phyloP scores from a whole-genome alignment of 805 yeast species.

The Wickerhamiella kurtzmanii region DNA sequence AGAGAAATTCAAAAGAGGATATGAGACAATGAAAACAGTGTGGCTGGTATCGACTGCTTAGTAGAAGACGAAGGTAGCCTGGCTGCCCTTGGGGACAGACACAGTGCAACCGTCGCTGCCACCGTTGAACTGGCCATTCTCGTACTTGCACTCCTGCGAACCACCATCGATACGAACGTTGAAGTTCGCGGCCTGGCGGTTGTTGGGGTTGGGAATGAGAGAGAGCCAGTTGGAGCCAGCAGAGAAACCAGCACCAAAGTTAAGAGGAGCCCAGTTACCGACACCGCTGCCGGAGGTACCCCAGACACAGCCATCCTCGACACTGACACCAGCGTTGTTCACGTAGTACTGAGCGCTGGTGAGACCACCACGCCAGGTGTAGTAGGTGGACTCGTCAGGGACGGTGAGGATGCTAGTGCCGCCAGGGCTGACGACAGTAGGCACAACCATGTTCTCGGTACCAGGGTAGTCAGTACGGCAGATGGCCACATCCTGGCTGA shows the following conservation, averaged over 20 bases:
- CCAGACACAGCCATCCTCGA: slow-evolving; percentile 91
- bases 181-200: slow-evolving; percentile 51
- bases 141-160: slow-evolving; percentile 68
- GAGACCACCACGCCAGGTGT: slow-evolving; percentile 61
- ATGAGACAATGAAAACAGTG: not conserved
- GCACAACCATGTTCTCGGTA: slow-evolving; percentile 94
- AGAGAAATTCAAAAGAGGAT: not conserved
- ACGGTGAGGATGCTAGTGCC: slow-evolving; percentile 53
- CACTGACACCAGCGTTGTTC: slow-evolving; percentile 86
- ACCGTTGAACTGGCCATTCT: slow-evolving; percentile 60
- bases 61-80: slow-evolving; percentile 72
- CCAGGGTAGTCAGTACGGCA: slow-evolving; percentile 99
- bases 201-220: slow-evolving; percentile 91
- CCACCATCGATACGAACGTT: slow-evolving; percentile 59
- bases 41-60: too few species aligned
- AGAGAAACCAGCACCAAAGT: slow-evolving; percentile 82
- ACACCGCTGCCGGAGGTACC: slow-evolving; percentile 62
- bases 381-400: slow-evolving; percentile 67
- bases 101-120: slow-evolving; percentile 88
- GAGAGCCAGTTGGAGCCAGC: slow-evolving; percentile 68
- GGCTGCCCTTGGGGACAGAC: slow-evolving; percentile 61
- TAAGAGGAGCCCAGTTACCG: slow-evolving; percentile 98
- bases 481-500: slow-evolving; percentile 59
- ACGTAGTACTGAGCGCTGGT: slow-evolving; percentile 97
- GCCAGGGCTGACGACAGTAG: slow-evolving; percentile 71